Evolutionary conservation across 169 alveolate species (phyloP).

Genomic region (Theileria annulata): DNA sequence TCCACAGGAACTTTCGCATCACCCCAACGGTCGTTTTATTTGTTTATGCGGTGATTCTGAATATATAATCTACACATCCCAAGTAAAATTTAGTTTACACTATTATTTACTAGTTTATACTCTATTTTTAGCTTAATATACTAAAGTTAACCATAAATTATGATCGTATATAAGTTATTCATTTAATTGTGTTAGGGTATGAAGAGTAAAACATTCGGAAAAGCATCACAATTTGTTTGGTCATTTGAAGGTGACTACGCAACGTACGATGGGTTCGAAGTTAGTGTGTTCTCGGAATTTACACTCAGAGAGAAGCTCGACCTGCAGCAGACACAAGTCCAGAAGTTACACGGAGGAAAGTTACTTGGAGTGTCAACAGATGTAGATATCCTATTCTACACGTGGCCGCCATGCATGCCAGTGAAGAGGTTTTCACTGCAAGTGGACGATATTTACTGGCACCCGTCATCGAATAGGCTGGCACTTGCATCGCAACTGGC

Average conservation of each 20-base stretch:
- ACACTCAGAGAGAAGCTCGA: slow-evolving; percentile 81
- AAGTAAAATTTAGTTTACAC: no score
- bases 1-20: slow-evolving; percentile 90
- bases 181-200: slow-evolving; percentile 77
- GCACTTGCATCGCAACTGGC: slow-evolving; percentile 69
- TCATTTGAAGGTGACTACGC: slow-evolving; percentile 93
- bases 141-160: no score
- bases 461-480: slow-evolving; percentile 63
- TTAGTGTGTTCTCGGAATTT: slow-evolving; percentile 83
- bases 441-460: slow-evolving; percentile 75
- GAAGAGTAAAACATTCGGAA: slow-evolving; percentile 91
- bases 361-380: slow-evolving; percentile 84
- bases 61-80: slow-evolving; percentile 91
- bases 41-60: slow-evolving; percentile 98
- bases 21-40: slow-evolving; percentile 96
- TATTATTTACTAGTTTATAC: slow-evolving; percentile 26
- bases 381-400: slow-evolving; percentile 92
- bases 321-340: slow-evolving; percentile 81
- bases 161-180: no score
- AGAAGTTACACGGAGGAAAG: slow-evolving; percentile 88
- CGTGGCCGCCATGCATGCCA: slow-evolving; percentile 88
- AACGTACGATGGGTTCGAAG: slow-evolving; percentile 85
- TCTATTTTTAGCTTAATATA: background rate
- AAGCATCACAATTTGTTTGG: slow-evolving; percentile 93
- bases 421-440: slow-evolving; percentile 38